These are phyloP conservation scores for Meyerozyma elateridarum DNA, from an alignment of 1,139 yeast genomes.

Conservation along the genomic window DNA sequence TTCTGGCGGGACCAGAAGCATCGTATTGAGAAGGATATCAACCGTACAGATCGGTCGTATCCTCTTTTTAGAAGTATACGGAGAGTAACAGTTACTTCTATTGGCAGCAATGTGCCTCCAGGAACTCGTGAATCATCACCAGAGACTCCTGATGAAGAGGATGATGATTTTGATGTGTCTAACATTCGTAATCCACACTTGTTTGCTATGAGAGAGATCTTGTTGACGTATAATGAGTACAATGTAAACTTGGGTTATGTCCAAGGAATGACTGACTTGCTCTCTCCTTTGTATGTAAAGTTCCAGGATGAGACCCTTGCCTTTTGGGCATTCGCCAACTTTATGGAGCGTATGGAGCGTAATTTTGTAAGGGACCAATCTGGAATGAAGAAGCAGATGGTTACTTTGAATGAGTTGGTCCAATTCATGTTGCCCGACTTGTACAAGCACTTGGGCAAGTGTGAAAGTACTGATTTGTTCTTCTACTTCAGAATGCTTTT, in stretches of 20 bases:
- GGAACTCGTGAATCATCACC: conserved; percentile 29
- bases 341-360: conserved; percentile 94
- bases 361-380: conserved; percentile 87
- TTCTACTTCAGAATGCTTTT: conserved; percentile 92
- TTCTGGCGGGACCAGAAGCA: conserved; percentile 86
- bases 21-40: conserved; percentile 90
- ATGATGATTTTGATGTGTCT: conserved; percentile 46
- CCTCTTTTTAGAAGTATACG: conserved; percentile 55
- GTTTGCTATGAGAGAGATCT: conserved; percentile 66
- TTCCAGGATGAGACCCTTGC: conserved; percentile 74
- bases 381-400: conserved; percentile 89
- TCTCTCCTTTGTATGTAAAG: conserved; percentile 79
- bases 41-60: conserved; percentile 81
- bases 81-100: conserved; percentile 12
- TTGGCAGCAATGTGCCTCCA: conserved; percentile 18
- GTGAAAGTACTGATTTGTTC: conserved; percentile 86
- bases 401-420: conserved; percentile 73
- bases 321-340: conserved; percentile 84
- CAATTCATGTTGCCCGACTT: conserved; percentile 86
- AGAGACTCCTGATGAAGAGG: conserved; percentile 44
- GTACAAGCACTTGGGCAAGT: conserved; percentile 75
- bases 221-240: conserved; percentile 80
- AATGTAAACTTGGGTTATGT: conserved; percentile 87
- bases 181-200: conserved; percentile 65
- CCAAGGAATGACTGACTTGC: conserved; percentile 94